phyloP scores from a whole-genome alignment of 257 asterid genomes.

The Salvia miltiorrhiza region DNA sequence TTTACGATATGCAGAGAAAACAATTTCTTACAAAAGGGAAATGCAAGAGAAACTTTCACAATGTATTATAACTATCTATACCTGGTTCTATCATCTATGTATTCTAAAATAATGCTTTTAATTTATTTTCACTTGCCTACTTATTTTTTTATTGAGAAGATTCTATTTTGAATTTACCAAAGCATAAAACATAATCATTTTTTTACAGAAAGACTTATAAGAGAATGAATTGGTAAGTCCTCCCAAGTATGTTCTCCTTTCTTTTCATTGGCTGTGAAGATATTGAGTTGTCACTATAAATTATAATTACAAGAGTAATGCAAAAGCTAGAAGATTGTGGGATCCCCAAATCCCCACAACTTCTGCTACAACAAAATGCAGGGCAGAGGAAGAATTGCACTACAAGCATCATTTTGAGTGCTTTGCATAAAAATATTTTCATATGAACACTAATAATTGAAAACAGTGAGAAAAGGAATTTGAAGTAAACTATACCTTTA shows the following conservation, averaged over 20 bases:
- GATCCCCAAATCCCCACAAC: neutral
- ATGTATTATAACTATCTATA: too few species aligned
- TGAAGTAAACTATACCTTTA: slow-evolving; percentile 56
- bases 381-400: slow-evolving; percentile 2
- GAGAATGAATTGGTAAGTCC: neutral
- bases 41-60: too few species aligned
- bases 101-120: too few species aligned
- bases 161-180: neutral
- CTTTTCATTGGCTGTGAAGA: neutral
- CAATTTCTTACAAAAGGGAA: too few species aligned
- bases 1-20: neutral
- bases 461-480: neutral
- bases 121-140: too few species aligned
- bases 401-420: slow-evolving; percentile 11
- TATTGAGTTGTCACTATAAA: neutral
- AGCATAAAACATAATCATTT: neutral
- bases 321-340: neutral
- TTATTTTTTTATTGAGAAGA: neutral
- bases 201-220: neutral
- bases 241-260: neutral
- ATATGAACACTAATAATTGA: neutral
- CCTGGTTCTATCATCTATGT: too few species aligned
- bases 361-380: neutral
- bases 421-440: slow-evolving; percentile 2
- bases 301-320: neutral